A percentile compares a stretch with the other conserved stretches of the same genome.
These are phyloP conservation scores for Baudoinia panamericana DNA, from an alignment of 495 filamentous ascomycete species.

Conservation along the genomic window DNA sequence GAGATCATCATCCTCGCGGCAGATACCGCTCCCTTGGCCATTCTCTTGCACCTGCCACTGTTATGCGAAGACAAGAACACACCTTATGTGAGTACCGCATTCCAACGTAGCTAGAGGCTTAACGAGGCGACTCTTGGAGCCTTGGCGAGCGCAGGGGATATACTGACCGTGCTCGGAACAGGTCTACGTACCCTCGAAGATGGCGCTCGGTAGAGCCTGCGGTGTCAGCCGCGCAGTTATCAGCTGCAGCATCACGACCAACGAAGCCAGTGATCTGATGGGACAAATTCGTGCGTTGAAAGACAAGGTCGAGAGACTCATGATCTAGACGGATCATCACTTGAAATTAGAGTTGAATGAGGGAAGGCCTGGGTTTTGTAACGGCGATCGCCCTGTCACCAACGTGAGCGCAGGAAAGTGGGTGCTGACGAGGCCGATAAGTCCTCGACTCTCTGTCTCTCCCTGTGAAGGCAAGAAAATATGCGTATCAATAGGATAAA, in stretches of 20 bases:
- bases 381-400: too few species aligned
- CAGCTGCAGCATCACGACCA: constrained; percentile 74
- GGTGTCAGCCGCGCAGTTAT: constrained; percentile 84
- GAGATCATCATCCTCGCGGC: constrained; percentile 84
- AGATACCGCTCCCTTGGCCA: constrained; percentile 73
- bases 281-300: constrained; percentile 73
- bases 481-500: too few species aligned
- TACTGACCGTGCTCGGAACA: constrained; percentile 34
- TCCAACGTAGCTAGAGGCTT: neutral
- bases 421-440: too few species aligned
- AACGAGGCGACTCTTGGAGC: too few species aligned
- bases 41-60: constrained; percentile 83
- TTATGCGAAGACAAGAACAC: constrained; percentile 63
- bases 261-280: constrained; percentile 81
- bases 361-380: too few species aligned
- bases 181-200: constrained; percentile 55
- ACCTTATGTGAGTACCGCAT: constrained; percentile 17
- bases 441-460: too few species aligned
- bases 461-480: too few species aligned
- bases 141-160: too few species aligned
- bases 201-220: constrained; percentile 68
- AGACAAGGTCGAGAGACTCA: constrained; percentile 90
- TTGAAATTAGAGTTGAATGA: too few species aligned
- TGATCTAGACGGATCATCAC: constrained; percentile 63
- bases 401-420: too few species aligned